A percentile compares a stretch with the other conserved stretches of the same genome.
Evolutionary conservation across 306 rosid species (phyloP).

Genomic region (Begonia loranthoides): DNA sequence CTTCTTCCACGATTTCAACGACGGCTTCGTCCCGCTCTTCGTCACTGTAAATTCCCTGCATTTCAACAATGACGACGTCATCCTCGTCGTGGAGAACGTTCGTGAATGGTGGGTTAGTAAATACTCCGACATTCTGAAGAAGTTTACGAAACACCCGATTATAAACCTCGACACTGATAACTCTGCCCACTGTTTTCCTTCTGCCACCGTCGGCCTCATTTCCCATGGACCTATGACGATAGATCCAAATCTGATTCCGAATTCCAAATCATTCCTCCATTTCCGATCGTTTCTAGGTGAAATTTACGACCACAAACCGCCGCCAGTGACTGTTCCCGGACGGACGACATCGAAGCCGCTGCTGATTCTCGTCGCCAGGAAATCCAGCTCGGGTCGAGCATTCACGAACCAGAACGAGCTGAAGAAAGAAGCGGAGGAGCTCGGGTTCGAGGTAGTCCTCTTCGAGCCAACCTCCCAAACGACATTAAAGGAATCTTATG

Average conservation of each 20-base stretch:
- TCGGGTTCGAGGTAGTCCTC: constrained; percentile 28
- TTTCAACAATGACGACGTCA: constrained; percentile 14
- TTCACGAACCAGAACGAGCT: constrained; percentile 19
- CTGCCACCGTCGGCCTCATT: constrained; percentile 18
- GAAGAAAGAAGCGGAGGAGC: constrained; percentile 2
- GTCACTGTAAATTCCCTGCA: constrained; percentile 27
- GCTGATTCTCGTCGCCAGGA: constrained; percentile 12
- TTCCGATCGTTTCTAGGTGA: constrained; percentile 21
- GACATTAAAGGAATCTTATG: constrained; percentile 6
- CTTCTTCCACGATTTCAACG: constrained; percentile 39
- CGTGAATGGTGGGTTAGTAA: constrained; percentile 28
- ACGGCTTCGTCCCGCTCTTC: constrained; percentile 38
- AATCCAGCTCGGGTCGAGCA: constrained; percentile 6
- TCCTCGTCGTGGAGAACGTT: constrained; percentile 21
- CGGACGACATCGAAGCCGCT: constrained; percentile 1
- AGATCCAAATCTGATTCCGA: constrained; percentile 17
- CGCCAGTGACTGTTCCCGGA: neutral
- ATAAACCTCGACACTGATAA: constrained; percentile 12
- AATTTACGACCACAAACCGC: neutral
- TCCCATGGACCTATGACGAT: constrained; percentile 29
- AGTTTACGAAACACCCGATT: constrained; percentile 16
- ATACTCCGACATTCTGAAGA: constrained; percentile 14
- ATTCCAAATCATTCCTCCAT: constrained; percentile 20
- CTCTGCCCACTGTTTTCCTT: constrained; percentile 30
- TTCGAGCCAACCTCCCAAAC: constrained; percentile 8